phyloP scores from a whole-genome alignment of 257 asterid species.

The Galeopsis tetrahit region DNA sequence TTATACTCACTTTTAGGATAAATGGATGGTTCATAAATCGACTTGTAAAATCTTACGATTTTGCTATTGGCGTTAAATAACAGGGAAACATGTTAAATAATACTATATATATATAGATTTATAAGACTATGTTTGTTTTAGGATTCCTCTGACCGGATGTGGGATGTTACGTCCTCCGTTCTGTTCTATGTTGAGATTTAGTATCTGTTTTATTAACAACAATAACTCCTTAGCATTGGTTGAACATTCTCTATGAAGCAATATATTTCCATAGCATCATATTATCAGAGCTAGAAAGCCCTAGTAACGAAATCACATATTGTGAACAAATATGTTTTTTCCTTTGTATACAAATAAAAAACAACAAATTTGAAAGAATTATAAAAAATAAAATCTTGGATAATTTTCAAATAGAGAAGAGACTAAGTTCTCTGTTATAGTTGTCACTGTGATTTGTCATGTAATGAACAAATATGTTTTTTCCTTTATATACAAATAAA shows the following conservation, averaged over 20 bases:
- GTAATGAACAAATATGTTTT: too few relatives aligned
- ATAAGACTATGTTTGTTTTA: too few relatives aligned
- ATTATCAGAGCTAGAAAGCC: neutral
- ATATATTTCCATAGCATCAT: constrained; percentile 7
- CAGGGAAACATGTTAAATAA: too few relatives aligned
- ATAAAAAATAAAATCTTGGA: neutral
- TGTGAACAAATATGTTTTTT: too few relatives aligned
- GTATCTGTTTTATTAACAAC: neutral
- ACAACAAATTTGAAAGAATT: neutral
- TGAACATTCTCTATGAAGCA: constrained; percentile 10
- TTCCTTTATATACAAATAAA: neutral
- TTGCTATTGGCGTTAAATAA: too few relatives aligned
- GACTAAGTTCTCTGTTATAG: neutral
- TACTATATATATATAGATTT: too few relatives aligned
- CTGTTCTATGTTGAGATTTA: too few relatives aligned
- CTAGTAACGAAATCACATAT: neutral
- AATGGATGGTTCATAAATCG: too few relatives aligned
- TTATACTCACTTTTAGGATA: too few relatives aligned
- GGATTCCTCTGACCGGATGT: too few relatives aligned
- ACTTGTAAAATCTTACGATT: too few relatives aligned
- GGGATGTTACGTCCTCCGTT: too few relatives aligned
- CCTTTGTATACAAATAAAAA: neutral
- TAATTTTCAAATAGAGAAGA: neutral
- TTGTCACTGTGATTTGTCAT: neutral
- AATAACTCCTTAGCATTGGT: constrained; percentile 12